These are phyloP conservation scores for Ploettnerulaceae sp. DNA, from an alignment of 2,329 filamentous ascomycete species.

Conservation along the genomic window DNA sequence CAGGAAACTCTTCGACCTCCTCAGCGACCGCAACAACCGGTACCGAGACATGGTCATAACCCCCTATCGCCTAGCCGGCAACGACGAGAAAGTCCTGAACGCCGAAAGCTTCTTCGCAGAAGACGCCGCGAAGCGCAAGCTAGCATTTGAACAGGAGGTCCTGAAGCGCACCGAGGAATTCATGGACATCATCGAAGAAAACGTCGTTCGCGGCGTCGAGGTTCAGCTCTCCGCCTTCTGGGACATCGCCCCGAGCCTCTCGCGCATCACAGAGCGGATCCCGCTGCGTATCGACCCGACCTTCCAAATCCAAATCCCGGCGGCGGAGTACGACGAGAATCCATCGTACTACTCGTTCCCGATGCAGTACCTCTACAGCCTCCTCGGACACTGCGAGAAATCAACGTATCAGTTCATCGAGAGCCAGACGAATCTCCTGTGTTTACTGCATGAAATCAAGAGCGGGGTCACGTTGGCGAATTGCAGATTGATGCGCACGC, in stretches of 20 bases:
- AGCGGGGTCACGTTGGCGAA: slow-evolving; percentile 69
- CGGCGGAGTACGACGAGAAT: slow-evolving; percentile 88
- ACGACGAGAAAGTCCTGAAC: slow-evolving; percentile 72
- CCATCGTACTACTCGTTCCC: slow-evolving; percentile 75
- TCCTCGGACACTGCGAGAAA: slow-evolving; percentile 84
- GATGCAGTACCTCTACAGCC: slow-evolving; percentile 81
- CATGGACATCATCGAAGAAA: slow-evolving; percentile 72
- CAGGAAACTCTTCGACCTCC: slow-evolving; percentile 76
- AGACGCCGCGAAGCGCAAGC: slow-evolving; percentile 68
- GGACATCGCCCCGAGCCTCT: slow-evolving; percentile 87
- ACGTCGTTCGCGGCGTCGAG: slow-evolving; percentile 83
- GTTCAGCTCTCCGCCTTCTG: slow-evolving; percentile 91
- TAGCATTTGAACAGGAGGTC: slow-evolving; percentile 66
- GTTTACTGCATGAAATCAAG: slow-evolving; percentile 85
- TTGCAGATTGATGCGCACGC: slow-evolving; percentile 61
- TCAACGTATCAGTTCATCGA: slow-evolving; percentile 97
- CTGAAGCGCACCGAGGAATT: slow-evolving; percentile 72
- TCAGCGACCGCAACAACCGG: slow-evolving; percentile 78
- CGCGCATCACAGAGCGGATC: slow-evolving; percentile 73
- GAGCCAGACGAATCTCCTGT: slow-evolving; percentile 84
- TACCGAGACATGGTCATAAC: slow-evolving; percentile 80
- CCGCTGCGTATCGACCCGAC: slow-evolving; percentile 42
- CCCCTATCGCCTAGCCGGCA: slow-evolving; percentile 71
- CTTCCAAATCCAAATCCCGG: slow-evolving; percentile 57
- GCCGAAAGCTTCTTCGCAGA: slow-evolving; percentile 78